Base-by-base conservation (phyloP, 805 yeast genomes). In the Zygosaccharomyces siamensis region DNA sequence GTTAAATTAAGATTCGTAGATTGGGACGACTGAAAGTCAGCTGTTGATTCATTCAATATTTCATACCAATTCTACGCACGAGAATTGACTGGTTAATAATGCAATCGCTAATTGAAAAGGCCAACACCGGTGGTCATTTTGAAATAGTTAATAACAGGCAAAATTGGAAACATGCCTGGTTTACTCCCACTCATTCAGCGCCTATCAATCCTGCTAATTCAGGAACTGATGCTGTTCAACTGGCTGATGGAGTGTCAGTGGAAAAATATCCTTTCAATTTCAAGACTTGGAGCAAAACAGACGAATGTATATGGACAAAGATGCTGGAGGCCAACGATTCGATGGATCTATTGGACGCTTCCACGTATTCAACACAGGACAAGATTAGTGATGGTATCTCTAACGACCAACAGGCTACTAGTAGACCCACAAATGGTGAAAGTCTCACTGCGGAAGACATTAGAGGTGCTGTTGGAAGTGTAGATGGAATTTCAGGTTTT, bases 401-500 rank as follows among this genome's bases (percentile, higher is more conserved):
- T 5, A 16, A 30, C 16, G 36, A 30, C 12, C 44, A 41, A 24
- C 36, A 30, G 18, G 11, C 24, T 31, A 27, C 35, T 8, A 41
- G 30, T 33, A 28, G 44, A 11, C 61, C 56, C 4, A 47, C 50
- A 12, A 48, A 50, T 21, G 63, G 58, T 32, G 71, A 67, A 6
- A 59, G 64, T 6, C 61, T 76, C 18, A 68, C 74, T 3, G 75
- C 71, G 35, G 74, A 69, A 26, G 81, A 76, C 48, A 76, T 77
- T 37, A 70, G 81, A 58, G 83, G 79, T 10, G 82, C 83, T 5
- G 81, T 76, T 5, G 79, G 78, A 7, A 66, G 63, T 18, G 68
- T 67, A 21, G 77, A 71, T 43, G 65, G 77, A 1, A 72, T 74
- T 52, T 75, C 78, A 2, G 78, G 80, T 3, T 66, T 76, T 16